Evolutionary conservation across 805 yeast species (phyloP).

Genomic region (Zygotorulaspora florentina): DNA sequence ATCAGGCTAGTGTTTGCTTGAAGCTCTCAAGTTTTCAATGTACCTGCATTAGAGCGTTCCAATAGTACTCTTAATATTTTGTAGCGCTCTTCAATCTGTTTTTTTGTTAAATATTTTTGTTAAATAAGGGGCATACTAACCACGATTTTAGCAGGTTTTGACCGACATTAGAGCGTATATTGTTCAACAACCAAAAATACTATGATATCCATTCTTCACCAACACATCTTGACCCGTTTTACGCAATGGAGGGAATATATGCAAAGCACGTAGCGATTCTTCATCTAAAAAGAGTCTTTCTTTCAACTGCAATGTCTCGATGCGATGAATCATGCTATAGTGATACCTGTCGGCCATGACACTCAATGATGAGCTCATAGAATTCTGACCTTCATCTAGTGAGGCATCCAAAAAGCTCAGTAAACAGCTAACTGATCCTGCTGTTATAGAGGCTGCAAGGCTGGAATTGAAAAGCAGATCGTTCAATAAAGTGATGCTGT

Average conservation of each 20-base stretch:
- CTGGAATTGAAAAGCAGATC: constrained; percentile 6
- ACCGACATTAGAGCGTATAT: constrained; percentile 33
- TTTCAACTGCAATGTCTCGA: constrained; percentile 7
- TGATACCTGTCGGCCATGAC: background rate
- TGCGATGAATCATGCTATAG: background rate
- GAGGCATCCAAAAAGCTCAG: background rate
- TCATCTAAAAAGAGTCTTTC: constrained; percentile 25
- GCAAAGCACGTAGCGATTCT: constrained; percentile 24
- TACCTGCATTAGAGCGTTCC: constrained; percentile 16
- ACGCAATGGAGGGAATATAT: constrained; percentile 20
- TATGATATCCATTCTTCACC: constrained; percentile 17
- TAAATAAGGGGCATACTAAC: constrained; percentile 36
- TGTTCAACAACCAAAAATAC: constrained; percentile 17
- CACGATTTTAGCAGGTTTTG: constrained; percentile 31
- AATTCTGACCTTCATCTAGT: background rate
- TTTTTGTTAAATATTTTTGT: constrained; percentile 25
- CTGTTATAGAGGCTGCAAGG: constrained; percentile 6
- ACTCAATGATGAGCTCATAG: background rate
- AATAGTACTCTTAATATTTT: constrained; percentile 28
- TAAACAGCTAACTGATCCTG: constrained; percentile 13
- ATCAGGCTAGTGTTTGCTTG: constrained; percentile 32
- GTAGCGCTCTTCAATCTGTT: constrained; percentile 31
- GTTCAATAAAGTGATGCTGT: constrained; percentile 4
- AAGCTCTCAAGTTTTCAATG: constrained; percentile 19
- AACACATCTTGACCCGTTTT: constrained; percentile 14